phyloP scores from a whole-genome alignment of 2,329 filamentous ascomycete genomes.

The Diaporthe citrichinensis region DNA sequence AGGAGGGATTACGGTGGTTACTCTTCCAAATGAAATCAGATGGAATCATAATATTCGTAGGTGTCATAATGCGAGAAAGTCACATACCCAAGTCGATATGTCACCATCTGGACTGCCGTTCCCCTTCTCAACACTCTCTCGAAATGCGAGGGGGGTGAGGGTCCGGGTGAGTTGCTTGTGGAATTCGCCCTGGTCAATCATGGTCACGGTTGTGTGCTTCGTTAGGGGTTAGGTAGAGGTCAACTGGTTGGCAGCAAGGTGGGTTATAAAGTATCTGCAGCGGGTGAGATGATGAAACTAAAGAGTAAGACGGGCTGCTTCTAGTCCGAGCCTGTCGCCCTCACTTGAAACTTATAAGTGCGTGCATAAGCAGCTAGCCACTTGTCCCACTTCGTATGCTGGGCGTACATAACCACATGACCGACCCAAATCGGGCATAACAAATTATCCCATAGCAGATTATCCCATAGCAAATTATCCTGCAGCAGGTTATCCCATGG shows the following conservation, averaged over 20 bases:
- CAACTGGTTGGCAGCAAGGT: not conserved
- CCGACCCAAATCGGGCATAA: not conserved
- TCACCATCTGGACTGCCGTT: not conserved
- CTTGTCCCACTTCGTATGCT: not conserved
- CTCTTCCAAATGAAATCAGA: no score
- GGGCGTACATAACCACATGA: no score
- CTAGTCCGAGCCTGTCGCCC: not conserved
- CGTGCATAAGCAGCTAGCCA: not conserved
- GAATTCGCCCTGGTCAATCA: conserved; percentile 28
- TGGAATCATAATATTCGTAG: no score
- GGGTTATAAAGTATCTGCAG: not conserved
- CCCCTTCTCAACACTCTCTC: not conserved
- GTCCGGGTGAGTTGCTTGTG: conserved; percentile 21
- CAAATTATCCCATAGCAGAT: no score
- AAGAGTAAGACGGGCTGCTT: conserved; percentile 11
- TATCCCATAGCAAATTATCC: no score
- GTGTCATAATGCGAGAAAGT: not conserved
- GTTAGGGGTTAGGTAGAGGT: no score
- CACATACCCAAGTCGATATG: conserved; percentile 25
- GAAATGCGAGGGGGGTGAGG: conserved; percentile 21
- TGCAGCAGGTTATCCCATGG: no score
- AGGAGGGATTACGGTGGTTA: no score
- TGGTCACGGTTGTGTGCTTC: not conserved
- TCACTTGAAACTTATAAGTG: not conserved
- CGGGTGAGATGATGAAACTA: not conserved